These are phyloP conservation scores for Celoporthe dispersa DNA, from an alignment of 2,329 filamentous ascomycete species.

Conservation along the genomic window DNA sequence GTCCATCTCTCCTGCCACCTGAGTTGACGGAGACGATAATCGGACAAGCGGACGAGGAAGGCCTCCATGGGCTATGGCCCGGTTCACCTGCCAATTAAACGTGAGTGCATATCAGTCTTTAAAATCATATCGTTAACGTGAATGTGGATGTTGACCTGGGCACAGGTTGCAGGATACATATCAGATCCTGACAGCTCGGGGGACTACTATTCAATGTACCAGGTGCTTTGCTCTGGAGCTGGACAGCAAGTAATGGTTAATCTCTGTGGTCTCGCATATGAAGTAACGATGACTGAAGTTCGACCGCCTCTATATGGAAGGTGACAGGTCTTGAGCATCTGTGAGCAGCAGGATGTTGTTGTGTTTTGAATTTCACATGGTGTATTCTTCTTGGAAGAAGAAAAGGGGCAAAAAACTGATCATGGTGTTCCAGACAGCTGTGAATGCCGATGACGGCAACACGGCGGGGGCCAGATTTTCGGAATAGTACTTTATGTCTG, in stretches of 20 bases:
- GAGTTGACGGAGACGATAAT: background rate
- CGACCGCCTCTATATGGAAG: background rate
- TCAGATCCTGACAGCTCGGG: background rate
- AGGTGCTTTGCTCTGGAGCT: background rate
- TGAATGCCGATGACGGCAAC: background rate
- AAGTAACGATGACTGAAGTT: background rate
- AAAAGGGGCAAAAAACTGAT: no score
- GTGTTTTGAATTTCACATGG: background rate
- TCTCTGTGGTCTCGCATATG: background rate
- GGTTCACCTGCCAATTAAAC: background rate
- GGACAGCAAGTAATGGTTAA: background rate
- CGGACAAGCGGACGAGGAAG: background rate
- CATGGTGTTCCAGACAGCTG: background rate
- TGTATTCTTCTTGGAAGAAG: no score
- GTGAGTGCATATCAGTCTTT: background rate
- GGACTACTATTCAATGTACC: background rate
- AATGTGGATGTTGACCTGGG: background rate
- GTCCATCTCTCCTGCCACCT: slow-evolving; percentile 36
- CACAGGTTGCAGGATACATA: no score
- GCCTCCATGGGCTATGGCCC: background rate
- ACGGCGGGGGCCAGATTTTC: no score
- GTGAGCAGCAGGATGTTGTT: background rate
- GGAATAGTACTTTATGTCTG: background rate
- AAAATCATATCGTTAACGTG: background rate
- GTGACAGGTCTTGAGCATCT: background rate